phyloP scores from a whole-genome alignment of 305 asterid genomes.

The Fraxinus velutina region DNA sequence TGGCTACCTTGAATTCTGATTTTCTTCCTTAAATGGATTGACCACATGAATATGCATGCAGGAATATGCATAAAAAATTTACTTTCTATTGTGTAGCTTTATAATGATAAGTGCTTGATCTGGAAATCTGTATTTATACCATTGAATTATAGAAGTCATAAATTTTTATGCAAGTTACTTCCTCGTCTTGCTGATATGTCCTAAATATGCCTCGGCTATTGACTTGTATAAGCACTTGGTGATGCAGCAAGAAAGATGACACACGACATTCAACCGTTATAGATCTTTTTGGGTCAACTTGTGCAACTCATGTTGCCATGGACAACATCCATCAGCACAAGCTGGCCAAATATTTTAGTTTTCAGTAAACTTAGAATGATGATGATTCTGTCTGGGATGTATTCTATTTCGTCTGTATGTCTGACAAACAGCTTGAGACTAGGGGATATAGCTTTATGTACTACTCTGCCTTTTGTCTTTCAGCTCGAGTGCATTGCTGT shows the following conservation, averaged over 20 bases:
- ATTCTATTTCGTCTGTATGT: background rate
- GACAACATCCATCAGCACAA: background rate
- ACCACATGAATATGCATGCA: background rate
- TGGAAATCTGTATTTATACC: background rate
- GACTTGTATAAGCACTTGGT: background rate
- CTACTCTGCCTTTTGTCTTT: background rate
- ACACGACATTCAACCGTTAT: background rate
- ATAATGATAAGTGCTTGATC: background rate
- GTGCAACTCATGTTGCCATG: background rate
- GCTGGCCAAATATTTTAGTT: background rate
- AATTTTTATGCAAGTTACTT: background rate
- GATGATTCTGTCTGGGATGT: background rate
- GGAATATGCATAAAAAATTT: background rate
- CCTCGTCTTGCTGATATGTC: background rate
- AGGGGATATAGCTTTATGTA: background rate
- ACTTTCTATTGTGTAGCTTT: background rate
- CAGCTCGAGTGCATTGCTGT: background rate
- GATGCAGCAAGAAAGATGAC: slow-evolving; percentile 3
- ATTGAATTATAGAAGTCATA: background rate
- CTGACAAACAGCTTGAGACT: background rate
- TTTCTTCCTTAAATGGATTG: background rate
- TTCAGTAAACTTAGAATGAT: background rate
- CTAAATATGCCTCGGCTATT: background rate
- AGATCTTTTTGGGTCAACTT: background rate
- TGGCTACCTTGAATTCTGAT: slow-evolving; percentile 3